phyloP scores from a whole-genome alignment of 148 eudicot genomes.

The Fagopyrum homotropicum region DNA sequence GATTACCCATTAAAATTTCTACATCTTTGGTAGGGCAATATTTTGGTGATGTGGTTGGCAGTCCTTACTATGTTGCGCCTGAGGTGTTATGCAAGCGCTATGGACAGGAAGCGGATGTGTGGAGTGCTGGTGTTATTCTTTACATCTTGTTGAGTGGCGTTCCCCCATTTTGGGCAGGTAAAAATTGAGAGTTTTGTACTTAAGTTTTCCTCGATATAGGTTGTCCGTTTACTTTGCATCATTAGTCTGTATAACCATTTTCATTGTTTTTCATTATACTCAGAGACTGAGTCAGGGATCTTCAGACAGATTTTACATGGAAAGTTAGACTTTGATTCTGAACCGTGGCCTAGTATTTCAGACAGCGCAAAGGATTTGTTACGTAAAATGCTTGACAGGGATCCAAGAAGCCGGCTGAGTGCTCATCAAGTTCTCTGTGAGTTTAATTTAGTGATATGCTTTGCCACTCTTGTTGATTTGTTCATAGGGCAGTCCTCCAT shows the following conservation, averaged over 20 bases:
- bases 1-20: slow-evolving; percentile 6
- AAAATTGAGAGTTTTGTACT: background rate
- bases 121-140: slow-evolving; percentile 84
- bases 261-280: background rate
- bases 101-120: slow-evolving; percentile 75
- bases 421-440: slow-evolving; percentile 49
- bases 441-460: slow-evolving; percentile 12
- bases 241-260: background rate
- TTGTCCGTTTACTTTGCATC: background rate
- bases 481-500: background rate
- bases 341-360: slow-evolving; percentile 50
- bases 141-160: slow-evolving; percentile 69
- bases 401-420: slow-evolving; percentile 39
- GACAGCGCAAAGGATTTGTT: slow-evolving; percentile 41
- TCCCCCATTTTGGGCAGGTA: slow-evolving; percentile 85
- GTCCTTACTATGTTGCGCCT: slow-evolving; percentile 81
- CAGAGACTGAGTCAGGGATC: slow-evolving; percentile 44
- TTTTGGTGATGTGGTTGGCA: slow-evolving; percentile 70
- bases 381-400: slow-evolving; percentile 37
- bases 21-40: slow-evolving; percentile 44
- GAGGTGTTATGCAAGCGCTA: slow-evolving; percentile 70
- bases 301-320: slow-evolving; percentile 46
- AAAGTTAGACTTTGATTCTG: slow-evolving; percentile 39
- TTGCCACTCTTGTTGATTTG: background rate
- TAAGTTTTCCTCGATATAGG: background rate